These are phyloP conservation scores for Silene vulgaris DNA, from an alignment of 179 eudicot species.

Conservation along the genomic window DNA sequence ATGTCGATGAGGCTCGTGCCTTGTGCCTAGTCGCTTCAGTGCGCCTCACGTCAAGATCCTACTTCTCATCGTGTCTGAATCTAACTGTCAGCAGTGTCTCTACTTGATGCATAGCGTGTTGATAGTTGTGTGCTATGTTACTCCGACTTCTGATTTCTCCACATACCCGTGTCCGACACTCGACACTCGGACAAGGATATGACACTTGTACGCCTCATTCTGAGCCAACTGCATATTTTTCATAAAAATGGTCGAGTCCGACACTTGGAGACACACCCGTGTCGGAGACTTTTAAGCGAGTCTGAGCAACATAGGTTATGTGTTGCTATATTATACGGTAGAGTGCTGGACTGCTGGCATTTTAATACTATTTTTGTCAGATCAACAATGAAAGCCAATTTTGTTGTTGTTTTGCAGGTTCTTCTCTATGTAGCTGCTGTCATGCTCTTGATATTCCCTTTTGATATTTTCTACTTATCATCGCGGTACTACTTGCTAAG, in stretches of 20 bases:
- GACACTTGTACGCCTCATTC: too few relatives aligned
- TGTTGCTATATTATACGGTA: conserved; percentile 2
- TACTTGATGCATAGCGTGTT: background rate
- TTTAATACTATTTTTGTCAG: background rate
- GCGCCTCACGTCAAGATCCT: background rate
- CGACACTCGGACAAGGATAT: too few relatives aligned
- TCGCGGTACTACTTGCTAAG: conserved; percentile 80
- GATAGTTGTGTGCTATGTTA: background rate
- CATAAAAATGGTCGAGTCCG: too few relatives aligned
- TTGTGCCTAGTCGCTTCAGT: background rate
- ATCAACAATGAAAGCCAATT: conserved; percentile 15
- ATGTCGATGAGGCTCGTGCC: too few relatives aligned
- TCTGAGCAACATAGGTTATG: background rate
- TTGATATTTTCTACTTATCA: conserved; percentile 84
- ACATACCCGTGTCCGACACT: too few relatives aligned
- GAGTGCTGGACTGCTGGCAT: background rate
- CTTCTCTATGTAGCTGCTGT: conserved; percentile 68
- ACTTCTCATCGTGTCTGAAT: background rate
- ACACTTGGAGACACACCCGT: too few relatives aligned
- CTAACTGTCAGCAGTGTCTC: background rate
- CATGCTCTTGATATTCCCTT: conserved; percentile 74
- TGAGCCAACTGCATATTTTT: too few relatives aligned
- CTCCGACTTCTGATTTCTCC: too few relatives aligned
- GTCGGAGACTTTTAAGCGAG: too few relatives aligned
- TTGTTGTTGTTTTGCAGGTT: conserved; percentile 53